Conservation (phyloP, 139 green algal species). For the Volvox reticuliferus region DNA sequence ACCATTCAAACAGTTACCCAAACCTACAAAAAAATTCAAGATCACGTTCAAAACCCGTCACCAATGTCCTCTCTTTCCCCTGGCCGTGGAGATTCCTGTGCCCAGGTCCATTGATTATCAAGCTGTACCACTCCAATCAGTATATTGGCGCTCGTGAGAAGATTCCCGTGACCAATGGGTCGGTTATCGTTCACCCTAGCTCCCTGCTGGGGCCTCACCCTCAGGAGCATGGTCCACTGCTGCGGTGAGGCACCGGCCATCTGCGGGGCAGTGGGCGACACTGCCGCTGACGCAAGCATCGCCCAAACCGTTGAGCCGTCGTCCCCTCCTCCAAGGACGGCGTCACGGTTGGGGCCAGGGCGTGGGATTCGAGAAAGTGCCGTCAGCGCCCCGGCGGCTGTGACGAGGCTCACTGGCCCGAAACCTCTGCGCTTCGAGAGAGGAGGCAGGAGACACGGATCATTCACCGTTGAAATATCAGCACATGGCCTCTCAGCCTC, state of each 20-base stretch:
- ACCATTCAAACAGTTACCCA: no score
- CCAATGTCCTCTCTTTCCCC: no score
- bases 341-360: neutral
- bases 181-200: neutral
- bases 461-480: neutral
- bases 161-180: neutral
- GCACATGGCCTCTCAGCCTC: neutral
- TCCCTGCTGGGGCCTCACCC: neutral
- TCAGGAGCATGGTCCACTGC: neutral
- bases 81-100: no score
- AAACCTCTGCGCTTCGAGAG: neutral
- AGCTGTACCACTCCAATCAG: neutral
- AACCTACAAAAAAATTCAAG: no score
- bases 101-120: neutral
- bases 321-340: neutral
- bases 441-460: neutral
- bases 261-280: neutral
- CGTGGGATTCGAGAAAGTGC: neutral
- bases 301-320: neutral
- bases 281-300: neutral
- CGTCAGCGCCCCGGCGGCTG: neutral
- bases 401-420: neutral
- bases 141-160: neutral
- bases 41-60: no score
- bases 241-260: neutral